Conservation (phyloP, 768 basidiomycete genomes). For the Amylocystis lapponica region DNA sequence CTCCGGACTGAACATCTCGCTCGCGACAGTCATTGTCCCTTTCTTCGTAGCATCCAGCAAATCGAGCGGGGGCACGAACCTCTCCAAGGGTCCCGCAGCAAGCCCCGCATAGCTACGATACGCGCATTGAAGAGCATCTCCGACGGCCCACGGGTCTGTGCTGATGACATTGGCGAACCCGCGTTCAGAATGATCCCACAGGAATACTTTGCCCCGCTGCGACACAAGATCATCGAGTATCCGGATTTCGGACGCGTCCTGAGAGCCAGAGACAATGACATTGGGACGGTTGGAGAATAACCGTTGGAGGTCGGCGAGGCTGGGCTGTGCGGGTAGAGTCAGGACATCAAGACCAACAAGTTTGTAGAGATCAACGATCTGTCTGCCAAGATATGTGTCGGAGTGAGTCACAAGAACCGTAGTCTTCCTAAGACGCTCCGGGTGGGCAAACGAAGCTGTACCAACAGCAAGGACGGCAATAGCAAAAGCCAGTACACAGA, state of each 20-base stretch:
- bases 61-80: no score
- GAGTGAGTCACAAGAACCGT: conserved; percentile 4
- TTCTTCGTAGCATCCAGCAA: no score
- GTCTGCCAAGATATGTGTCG: conserved; percentile 1
- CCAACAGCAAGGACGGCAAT: conserved; percentile 4
- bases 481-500: background rate
- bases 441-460: background rate
- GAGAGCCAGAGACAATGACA: conserved; percentile 9
- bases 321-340: no score
- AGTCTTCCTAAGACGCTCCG: background rate
- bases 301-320: no score
- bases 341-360: no score
- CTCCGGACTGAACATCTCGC: conserved; percentile 18
- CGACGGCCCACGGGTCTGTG: conserved; percentile 9
- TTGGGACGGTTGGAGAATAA: no score
- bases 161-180: conserved; percentile 2
- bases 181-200: conserved; percentile 8
- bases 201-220: conserved; percentile 3
- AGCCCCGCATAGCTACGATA: no score
- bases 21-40: no score
- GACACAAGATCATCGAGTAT: conserved; percentile 1
- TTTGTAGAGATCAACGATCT: background rate
- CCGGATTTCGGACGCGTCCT: background rate
- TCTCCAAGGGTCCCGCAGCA: no score
- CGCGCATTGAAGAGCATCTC: conserved; percentile 8